Conservation (phyloP, 176 grass and related monocot species). For the Musa acuminata region DNA sequence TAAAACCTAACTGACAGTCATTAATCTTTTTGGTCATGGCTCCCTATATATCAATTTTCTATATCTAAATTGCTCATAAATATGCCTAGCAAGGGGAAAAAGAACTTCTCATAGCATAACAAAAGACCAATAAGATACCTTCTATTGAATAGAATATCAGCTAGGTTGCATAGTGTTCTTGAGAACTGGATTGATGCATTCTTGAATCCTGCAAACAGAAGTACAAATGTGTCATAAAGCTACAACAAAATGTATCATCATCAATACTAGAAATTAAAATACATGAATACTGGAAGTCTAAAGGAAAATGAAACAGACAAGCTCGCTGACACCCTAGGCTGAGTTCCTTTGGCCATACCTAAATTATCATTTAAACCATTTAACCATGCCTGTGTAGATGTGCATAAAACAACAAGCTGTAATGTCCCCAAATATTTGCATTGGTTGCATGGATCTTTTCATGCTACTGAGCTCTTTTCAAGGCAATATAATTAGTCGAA, state of each 20-base stretch:
- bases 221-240: neutral
- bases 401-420: too few species aligned
- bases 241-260: neutral
- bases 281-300: neutral
- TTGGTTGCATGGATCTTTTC: neutral
- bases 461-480: neutral
- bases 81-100: neutral
- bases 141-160: constrained; percentile 77
- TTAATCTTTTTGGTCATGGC: neutral
- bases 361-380: neutral
- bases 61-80: neutral
- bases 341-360: neutral
- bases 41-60: neutral
- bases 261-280: neutral
- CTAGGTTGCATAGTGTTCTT: constrained; percentile 63
- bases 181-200: constrained; percentile 33
- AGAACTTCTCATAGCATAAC: neutral
- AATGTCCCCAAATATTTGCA: too few species aligned
- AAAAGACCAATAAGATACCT: constrained; percentile 28
- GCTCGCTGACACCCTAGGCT: too few species aligned
- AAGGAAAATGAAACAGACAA: neutral
- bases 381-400: neutral
- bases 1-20: neutral
- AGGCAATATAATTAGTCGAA: neutral
- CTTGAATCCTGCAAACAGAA: constrained; percentile 28